phyloP scores from a whole-genome alignment of 768 basidiomycete species.

The Leccinum imitatum region DNA sequence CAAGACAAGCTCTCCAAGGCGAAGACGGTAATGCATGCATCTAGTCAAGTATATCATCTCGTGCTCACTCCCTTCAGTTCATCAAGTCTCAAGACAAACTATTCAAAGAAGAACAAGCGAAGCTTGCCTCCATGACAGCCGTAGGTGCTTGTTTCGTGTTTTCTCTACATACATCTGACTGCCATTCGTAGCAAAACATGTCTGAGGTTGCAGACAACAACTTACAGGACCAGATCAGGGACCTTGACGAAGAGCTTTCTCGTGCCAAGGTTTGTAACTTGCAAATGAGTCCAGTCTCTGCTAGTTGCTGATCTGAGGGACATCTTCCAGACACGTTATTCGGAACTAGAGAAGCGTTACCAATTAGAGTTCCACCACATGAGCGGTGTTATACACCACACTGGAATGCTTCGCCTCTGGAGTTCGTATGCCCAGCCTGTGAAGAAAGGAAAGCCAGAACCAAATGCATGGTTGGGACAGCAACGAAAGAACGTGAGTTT shows the following conservation, averaged over 20 bases:
- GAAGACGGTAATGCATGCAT: slow-evolving; percentile 49
- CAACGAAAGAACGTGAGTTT: slow-evolving; percentile 52
- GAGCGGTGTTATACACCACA: slow-evolving; percentile 69
- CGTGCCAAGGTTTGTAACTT: slow-evolving; percentile 48
- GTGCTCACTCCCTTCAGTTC: slow-evolving; percentile 52
- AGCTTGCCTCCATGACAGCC: slow-evolving; percentile 44
- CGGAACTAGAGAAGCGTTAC: slow-evolving; percentile 61
- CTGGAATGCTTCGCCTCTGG: slow-evolving; percentile 64
- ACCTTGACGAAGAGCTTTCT: slow-evolving; percentile 62
- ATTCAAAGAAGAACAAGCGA: slow-evolving; percentile 77
- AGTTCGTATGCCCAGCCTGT: slow-evolving; percentile 55
- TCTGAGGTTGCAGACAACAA: slow-evolving; percentile 74
- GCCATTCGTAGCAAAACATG: slow-evolving; percentile 37
- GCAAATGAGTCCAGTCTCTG: not conserved
- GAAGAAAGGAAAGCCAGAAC: slow-evolving; percentile 45
- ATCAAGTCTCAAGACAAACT: slow-evolving; percentile 91
- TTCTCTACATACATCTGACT: slow-evolving; percentile 10
- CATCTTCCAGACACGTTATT: slow-evolving; percentile 42
- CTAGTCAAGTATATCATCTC: not conserved
- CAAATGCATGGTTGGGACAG: slow-evolving; percentile 68
- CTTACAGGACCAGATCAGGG: slow-evolving; percentile 62
- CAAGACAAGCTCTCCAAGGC: slow-evolving; percentile 82
- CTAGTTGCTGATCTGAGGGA: slow-evolving; percentile 3
- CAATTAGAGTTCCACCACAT: slow-evolving; percentile 79
- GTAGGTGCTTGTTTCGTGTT: slow-evolving; percentile 35